Conservation (phyloP, 2,329 filamentous ascomycete genomes). For the Raffaelea albimanens region DNA sequence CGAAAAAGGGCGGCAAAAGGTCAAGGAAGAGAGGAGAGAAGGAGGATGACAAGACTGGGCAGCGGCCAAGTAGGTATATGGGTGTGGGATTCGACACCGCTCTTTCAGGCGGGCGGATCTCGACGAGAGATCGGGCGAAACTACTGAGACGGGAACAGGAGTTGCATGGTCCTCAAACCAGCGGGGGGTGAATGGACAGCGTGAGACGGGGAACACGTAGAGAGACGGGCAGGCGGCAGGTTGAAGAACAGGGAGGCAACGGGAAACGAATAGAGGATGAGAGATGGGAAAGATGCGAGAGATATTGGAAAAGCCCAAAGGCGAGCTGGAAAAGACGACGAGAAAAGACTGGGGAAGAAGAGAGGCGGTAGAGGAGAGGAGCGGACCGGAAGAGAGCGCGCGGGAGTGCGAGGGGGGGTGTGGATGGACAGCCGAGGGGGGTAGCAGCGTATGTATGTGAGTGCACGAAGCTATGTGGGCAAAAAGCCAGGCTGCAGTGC, state of each 20-base stretch:
- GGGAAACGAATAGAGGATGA: not conserved
- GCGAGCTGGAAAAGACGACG: slow-evolving; percentile 1
- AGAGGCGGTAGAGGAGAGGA: slow-evolving; percentile 3
- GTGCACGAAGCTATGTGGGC: too few relatives aligned
- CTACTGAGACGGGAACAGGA: slow-evolving; percentile 4
- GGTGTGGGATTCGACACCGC: slow-evolving; percentile 12
- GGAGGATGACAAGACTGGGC: not conserved
- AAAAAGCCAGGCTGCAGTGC: too few relatives aligned
- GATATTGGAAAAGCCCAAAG: not conserved
- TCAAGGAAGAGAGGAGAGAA: not conserved
- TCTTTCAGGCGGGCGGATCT: slow-evolving; percentile 13
- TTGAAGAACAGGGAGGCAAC: not conserved
- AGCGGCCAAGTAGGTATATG: not conserved
- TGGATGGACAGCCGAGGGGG: not conserved
- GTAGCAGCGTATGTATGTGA: not conserved
- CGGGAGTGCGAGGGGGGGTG: not conserved
- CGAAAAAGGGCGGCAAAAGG: too few relatives aligned
- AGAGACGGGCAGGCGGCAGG: not conserved
- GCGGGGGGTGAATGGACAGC: too few relatives aligned
- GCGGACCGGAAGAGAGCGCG: slow-evolving; percentile 5
- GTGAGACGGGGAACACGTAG: not conserved
- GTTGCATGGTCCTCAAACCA: not conserved
- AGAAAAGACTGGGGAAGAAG: slow-evolving; percentile 2
- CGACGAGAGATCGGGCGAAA: slow-evolving; percentile 5
- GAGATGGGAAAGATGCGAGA: not conserved